These are phyloP conservation scores for Camelina hispida DNA, from an alignment of 345 rosid genomes.

Conservation along the genomic window DNA sequence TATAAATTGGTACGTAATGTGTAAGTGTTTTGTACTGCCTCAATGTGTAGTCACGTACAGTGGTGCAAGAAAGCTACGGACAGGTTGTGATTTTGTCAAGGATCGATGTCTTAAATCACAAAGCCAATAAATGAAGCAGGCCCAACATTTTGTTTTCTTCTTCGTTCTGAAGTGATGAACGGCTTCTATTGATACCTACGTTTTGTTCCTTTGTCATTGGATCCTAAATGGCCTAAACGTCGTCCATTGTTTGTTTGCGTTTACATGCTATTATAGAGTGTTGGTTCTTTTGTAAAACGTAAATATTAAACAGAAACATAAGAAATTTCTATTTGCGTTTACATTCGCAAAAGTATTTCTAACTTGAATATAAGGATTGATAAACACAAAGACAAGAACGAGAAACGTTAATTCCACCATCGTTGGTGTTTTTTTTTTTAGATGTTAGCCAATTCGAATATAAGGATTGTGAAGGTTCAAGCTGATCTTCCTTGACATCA, in stretches of 20 bases:
- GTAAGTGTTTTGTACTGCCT: constrained; percentile 38
- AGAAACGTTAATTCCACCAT: background rate
- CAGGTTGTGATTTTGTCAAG: constrained; percentile 43
- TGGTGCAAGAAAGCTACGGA: constrained; percentile 46
- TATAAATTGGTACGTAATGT: constrained; percentile 44
- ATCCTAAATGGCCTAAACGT: background rate
- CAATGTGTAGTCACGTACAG: constrained; percentile 45
- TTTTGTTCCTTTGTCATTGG: constrained; percentile 42
- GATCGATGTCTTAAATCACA: constrained; percentile 34
- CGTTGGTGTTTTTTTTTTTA: background rate
- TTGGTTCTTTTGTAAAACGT: background rate
- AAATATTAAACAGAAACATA: background rate
- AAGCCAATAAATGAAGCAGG: constrained; percentile 42
- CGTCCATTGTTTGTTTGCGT: constrained; percentile 25
- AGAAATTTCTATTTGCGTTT: background rate
- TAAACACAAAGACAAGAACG: constrained; percentile 2
- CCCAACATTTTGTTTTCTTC: constrained; percentile 44
- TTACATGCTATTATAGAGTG: constrained; percentile 28
- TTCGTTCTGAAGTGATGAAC: constrained; percentile 13
- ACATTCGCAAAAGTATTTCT: background rate
- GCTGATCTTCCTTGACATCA: background rate
- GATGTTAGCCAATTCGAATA: constrained; percentile 1
- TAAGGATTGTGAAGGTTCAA: background rate
- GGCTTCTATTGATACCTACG: constrained; percentile 37
- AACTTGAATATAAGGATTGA: background rate